These are phyloP conservation scores for Eimeria tenella DNA, from an alignment of 169 alveolate genomes.

Conservation along the genomic window DNA sequence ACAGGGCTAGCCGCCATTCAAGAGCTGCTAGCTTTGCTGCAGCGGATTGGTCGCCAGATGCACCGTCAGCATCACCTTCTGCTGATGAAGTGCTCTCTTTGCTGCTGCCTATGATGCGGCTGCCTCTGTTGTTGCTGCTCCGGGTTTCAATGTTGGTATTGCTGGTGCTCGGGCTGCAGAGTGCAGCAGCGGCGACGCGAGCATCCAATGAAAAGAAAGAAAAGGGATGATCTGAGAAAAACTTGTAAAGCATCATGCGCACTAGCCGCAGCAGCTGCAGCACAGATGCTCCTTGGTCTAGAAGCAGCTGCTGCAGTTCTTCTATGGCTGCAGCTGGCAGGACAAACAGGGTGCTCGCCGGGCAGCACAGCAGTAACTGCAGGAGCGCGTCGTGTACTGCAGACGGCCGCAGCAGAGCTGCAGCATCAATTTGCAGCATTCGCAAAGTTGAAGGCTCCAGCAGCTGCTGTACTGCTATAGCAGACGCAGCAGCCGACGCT, in stretches of 20 bases:
- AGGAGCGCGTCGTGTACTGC: constrained; percentile 76
- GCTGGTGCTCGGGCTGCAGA: constrained; percentile 51
- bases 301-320: constrained; percentile 64
- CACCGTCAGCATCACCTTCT: neutral
- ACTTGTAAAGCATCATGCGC: constrained; percentile 35
- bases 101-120: neutral
- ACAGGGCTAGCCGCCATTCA: constrained; percentile 58
- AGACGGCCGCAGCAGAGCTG: constrained; percentile 74
- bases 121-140: constrained; percentile 1
- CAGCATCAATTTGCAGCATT: constrained; percentile 63
- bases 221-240: constrained; percentile 66
- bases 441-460: constrained; percentile 61
- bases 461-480: constrained; percentile 56
- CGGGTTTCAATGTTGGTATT: neutral
- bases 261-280: constrained; percentile 64
- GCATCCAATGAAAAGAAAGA: constrained; percentile 52
- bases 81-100: neutral
- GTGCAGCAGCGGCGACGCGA: constrained; percentile 31
- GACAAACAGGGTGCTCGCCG: constrained; percentile 64
- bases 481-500: constrained; percentile 69
- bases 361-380: constrained; percentile 75
- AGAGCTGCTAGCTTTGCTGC: constrained; percentile 11
- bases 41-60: neutral
- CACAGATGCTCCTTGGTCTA: constrained; percentile 68
- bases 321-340: constrained; percentile 65